Percentiles rank a stretch among this genome's conserved stretches.
Evolutionary conservation across 2,329 filamentous ascomycete species (phyloP).

Genomic region (Tolypocladium ovalisporum): DNA sequence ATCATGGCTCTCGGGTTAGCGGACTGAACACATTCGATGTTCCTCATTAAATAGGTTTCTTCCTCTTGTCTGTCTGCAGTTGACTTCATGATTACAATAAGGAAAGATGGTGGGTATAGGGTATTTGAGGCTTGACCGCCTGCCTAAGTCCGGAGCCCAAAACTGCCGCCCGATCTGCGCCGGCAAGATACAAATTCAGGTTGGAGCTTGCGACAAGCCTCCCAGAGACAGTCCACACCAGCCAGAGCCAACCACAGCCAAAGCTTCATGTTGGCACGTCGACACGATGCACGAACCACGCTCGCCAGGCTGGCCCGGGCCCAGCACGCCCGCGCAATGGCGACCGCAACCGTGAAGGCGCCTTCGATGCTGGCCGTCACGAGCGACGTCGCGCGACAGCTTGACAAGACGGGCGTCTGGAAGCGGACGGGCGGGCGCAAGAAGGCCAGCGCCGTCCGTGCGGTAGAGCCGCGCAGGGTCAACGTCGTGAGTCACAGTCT

Average conservation of each 20-base stretch:
- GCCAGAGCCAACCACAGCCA: not conserved
- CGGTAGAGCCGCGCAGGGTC: constrained; percentile 28
- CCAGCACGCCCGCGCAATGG: constrained; percentile 3
- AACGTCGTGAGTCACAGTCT: constrained; percentile 42
- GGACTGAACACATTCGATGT: not conserved
- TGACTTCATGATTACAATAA: too few relatives aligned
- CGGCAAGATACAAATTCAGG: not conserved
- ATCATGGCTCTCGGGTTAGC: not conserved
- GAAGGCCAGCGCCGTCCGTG: not conserved
- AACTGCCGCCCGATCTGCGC: not conserved
- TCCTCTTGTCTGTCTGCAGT: too few relatives aligned
- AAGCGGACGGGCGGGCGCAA: constrained; percentile 4
- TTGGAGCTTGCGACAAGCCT: not conserved
- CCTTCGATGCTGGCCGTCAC: constrained; percentile 7
- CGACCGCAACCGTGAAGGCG: constrained; percentile 1
- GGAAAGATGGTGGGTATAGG: not conserved
- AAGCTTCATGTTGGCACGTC: constrained; percentile 6
- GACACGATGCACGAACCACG: constrained; percentile 3
- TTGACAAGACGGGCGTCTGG: constrained; percentile 17
- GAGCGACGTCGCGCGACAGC: constrained; percentile 11
- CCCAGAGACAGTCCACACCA: not conserved
- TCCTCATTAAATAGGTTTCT: too few relatives aligned
- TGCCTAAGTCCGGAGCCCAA: not conserved
- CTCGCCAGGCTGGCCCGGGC: constrained; percentile 4
- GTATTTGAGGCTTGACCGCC: not conserved